A percentile compares a stretch with the other conserved stretches of the same genome.
These are phyloP conservation scores for Neophaeococcomyces aloes DNA, from an alignment of 2,329 filamentous ascomycete species.

Conservation along the genomic window DNA sequence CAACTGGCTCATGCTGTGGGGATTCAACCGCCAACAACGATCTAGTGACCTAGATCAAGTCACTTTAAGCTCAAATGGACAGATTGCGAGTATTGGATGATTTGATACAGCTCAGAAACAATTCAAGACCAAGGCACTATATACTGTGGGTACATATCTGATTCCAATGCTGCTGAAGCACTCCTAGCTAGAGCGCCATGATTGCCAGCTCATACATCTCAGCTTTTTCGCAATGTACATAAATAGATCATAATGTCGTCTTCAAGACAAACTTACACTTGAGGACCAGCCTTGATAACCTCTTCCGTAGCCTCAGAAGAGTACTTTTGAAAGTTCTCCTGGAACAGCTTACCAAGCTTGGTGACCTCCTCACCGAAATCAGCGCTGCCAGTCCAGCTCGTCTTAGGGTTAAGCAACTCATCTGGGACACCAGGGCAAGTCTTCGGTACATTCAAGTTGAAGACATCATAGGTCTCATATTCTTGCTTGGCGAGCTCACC, in stretches of 20 bases:
- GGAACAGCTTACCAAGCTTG: conserved; percentile 83
- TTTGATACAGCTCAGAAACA: too few relatives aligned
- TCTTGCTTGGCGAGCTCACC: conserved; percentile 87
- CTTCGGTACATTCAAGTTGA: conserved; percentile 95
- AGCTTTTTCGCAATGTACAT: neutral
- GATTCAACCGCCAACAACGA: too few relatives aligned
- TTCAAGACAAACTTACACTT: conserved; percentile 18
- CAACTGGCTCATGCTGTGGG: too few relatives aligned
- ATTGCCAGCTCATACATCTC: neutral
- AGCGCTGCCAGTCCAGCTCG: conserved; percentile 74
- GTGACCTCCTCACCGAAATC: conserved; percentile 80
- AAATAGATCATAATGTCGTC: neutral
- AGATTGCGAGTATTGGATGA: too few relatives aligned
- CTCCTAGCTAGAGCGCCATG: neutral
- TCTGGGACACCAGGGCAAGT: conserved; percentile 76
- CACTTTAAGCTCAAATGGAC: too few relatives aligned
- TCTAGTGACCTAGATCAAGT: too few relatives aligned
- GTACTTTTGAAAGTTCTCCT: conserved; percentile 98
- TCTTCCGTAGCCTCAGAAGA: conserved; percentile 70
- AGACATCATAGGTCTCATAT: conserved; percentile 90
- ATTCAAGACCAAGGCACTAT: too few relatives aligned
- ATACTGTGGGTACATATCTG: neutral
- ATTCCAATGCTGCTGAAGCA: neutral
- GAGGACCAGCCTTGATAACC: conserved; percentile 49
- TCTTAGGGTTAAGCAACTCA: conserved; percentile 89